Base-by-base conservation (phyloP, 1,284 basidiomycete genomes). In the Pseudozyma pruni region DNA sequence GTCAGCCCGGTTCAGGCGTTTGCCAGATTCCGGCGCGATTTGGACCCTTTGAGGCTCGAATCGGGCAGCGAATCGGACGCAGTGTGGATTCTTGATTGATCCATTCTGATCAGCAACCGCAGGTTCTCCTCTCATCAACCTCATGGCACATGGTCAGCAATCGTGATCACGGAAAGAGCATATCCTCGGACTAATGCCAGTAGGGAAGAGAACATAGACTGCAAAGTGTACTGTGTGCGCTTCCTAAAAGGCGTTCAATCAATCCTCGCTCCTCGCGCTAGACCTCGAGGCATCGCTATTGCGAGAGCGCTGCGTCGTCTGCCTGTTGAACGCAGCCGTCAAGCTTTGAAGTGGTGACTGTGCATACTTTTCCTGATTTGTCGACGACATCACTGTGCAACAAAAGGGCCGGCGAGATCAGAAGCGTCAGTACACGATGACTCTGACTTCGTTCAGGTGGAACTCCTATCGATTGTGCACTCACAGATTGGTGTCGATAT, bases 331-430 rank as follows among this genome's bases (percentile, higher is more conserved):
- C 2, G 58, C 69, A 19, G 57, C 62, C 7, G 54, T 42, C 6
- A 72, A 48, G 14, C 62, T 66, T 44, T 72, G 69, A 20, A 72
- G 22, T 8, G 69, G 69, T 16, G 69, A 67, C 43, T 62, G 57
- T 25, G 57, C 57, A 27, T 61, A 54, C 31, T 52, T 61, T 22
- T 67, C 69, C 10, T 67, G 58, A 20, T 53, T 72, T 17, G 40
- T 47, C 11, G 61, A 45, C 31, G 62, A 70, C 56, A 70, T 59
- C 25, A 70, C 67, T 72, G 34, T 22, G 3, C 4, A 8, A 3
- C 7, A 3, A 35, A 25, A 35, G 4, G 14, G 14, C 2, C 16
- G 10, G 1, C 20, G 2, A 7, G 7, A 11, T 29, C 27, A 11
- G 27, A 29, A 35, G 20, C 17, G 31, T 45, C 31, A 41, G 40